Evolutionary conservation across 805 yeast species (phyloP), one percentile per base, ranked within the genome.

Genomic region (Gaillardinia entomophila): DNA sequence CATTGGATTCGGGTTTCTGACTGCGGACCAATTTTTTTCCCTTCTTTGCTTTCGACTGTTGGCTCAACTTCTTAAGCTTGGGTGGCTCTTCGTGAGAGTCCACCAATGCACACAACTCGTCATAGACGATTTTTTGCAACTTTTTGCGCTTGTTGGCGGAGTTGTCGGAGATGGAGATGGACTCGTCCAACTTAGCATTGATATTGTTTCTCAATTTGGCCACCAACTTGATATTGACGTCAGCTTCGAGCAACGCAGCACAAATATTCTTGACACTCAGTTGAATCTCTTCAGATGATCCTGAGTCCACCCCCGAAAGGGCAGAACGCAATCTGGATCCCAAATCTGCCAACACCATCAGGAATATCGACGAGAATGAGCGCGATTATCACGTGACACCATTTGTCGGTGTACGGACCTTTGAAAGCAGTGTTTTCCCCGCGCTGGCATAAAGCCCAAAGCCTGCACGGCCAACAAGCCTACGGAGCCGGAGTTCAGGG

Each of bases 101-200:
- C 16, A 92, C 96, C 25, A 92, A 68, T 5, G 75, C 77, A 49
- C 89, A 84, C 27, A 92, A 71, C 62, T 92, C 97, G 53, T 92
- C 98, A 60, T 83, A 92, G 27, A 92, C 94, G 12, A 94, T 83
- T 57, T 90, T 90, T 53, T 92, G 97, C 12, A 88, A 55, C 52
- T 83, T 79, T 59, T 85, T 86, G 46, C 86, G 82, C 55, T 86
- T 87, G 24, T 75, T 66, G 26, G 70, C 66, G n/a, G 75, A 74
- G 11, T 74, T 71, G 24, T 67, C 66, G 16, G 68, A 68, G 18
- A 63, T 62, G 34, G 73, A 69, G 31, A 86, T 68, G 25, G 72
- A 75, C 26, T 63, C 51, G 48, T 77, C 78, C 45, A 90, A 73
- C 36, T 60, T 57, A 10, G 43, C 28, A 32, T 53, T 50, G 32